Evolutionary conservation across 495 filamentous ascomycete species (phyloP).

Genomic region (Aspergillus baeticus): DNA sequence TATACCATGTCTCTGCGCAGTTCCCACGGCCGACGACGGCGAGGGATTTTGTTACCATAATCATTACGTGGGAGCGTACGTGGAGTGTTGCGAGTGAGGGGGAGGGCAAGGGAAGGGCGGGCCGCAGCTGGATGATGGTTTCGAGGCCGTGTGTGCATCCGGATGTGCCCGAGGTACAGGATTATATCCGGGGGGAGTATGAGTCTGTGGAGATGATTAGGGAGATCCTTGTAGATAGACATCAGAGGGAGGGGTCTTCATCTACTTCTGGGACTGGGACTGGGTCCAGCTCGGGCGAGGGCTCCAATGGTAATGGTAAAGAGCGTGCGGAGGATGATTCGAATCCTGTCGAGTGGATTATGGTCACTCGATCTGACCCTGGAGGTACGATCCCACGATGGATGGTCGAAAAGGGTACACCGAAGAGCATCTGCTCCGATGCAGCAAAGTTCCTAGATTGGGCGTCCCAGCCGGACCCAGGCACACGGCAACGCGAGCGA

Average conservation of each 20-base stretch:
- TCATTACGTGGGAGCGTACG: slow-evolving; percentile 53
- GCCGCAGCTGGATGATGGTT: slow-evolving; percentile 77
- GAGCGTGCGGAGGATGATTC: slow-evolving; percentile 34
- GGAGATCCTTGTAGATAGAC: slow-evolving; percentile 61
- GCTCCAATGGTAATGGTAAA: background rate
- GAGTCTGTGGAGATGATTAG: slow-evolving; percentile 91
- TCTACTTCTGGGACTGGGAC: background rate
- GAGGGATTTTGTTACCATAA: slow-evolving; percentile 79
- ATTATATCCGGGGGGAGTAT: slow-evolving; percentile 80
- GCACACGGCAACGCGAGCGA: slow-evolving; percentile 34
- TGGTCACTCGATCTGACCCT: slow-evolving; percentile 93
- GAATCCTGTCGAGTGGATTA: slow-evolving; percentile 88
- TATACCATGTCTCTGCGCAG: slow-evolving; percentile 82
- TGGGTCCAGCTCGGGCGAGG: background rate
- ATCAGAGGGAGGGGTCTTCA: background rate
- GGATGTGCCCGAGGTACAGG: slow-evolving; percentile 61
- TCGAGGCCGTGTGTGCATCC: slow-evolving; percentile 80
- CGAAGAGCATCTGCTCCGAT: slow-evolving; percentile 76
- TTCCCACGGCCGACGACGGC: slow-evolving; percentile 88
- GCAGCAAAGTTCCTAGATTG: slow-evolving; percentile 85
- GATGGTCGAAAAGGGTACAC: slow-evolving; percentile 92
- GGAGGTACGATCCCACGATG: slow-evolving; percentile 90
- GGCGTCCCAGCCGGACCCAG: slow-evolving; percentile 55
- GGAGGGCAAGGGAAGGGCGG: slow-evolving; percentile 15
- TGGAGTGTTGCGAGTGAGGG: slow-evolving; percentile 22